Base-by-base conservation (phyloP, 768 basidiomycete genomes). In the Rhizopogon salebrosus region DNA sequence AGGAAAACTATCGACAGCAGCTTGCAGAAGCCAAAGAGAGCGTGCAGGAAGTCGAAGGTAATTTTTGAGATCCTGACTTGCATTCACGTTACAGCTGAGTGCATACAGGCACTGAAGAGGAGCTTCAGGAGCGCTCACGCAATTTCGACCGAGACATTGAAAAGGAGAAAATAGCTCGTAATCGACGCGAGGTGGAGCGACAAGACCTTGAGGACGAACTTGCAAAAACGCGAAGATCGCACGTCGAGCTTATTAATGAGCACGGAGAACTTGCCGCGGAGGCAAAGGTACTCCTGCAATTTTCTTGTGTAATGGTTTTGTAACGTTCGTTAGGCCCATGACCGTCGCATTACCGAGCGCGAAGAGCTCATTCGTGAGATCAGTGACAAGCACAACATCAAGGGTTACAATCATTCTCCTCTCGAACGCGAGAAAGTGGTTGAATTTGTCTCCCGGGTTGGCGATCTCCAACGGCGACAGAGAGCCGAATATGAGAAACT, bases 351-450 rank as follows among this genome's bases (percentile, higher is more conserved):
- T 36, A 60, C 65, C 2, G 83, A 84, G 4, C 83, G 95, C 27
- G 93, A 95, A 64, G 74, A 77, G 13, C 71, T 85, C 22, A 85
- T 98, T 51, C 82, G 80, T 11, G 81, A 84, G 43, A 80, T 92
- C 14, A 78, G 83, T 46, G 72, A 81, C 34, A 82, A 82, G 57
- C 74, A 88, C 59, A 75, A 78, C 8, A 84, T 98, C 59, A 82
- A 83, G 46, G 92, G 90, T 0, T 93, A 82, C 63, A 82, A 80
- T 49, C 75, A 82, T 45, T 76, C 83, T 0, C 84, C 85, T 1
- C 74, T 94, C 34, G 85, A 86, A 46, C 77, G 83, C 37, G 80
- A 82, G 37, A 80, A 92, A 64, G 76, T 93, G 18, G 65, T 77
- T 26, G 87, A 92, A 41, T 95, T 97, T 64, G 74, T 84, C 23